phyloP scores from a whole-genome alignment of 495 filamentous ascomycete genomes.

The Xylaria intraflava region DNA sequence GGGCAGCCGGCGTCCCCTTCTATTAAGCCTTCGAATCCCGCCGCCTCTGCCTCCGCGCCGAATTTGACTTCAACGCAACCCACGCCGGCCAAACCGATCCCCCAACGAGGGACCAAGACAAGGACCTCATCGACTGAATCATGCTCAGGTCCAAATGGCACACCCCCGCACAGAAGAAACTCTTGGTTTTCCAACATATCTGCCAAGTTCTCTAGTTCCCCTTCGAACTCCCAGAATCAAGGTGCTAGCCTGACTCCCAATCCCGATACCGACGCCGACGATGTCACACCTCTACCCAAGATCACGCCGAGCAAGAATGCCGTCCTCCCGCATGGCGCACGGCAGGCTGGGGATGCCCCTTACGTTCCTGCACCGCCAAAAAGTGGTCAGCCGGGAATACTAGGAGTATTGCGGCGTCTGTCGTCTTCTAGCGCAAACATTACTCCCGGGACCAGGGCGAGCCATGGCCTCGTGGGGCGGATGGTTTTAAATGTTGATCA shows the following conservation, averaged over 20 bases:
- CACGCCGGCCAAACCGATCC: slow-evolving; percentile 15
- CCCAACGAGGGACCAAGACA: slow-evolving; percentile 16
- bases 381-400: slow-evolving; percentile 60
- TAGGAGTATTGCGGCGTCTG: slow-evolving; percentile 74
- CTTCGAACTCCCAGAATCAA: slow-evolving; percentile 38
- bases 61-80: slow-evolving; percentile 7
- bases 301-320: slow-evolving; percentile 43
- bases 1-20: slow-evolving; percentile 9
- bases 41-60: slow-evolving; percentile 3
- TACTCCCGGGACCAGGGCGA: slow-evolving; percentile 32
- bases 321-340: slow-evolving; percentile 44
- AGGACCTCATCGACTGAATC: slow-evolving; percentile 20
- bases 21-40: not conserved
- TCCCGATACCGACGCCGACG: slow-evolving; percentile 43
- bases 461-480: slow-evolving; percentile 59
- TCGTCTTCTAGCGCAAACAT: slow-evolving; percentile 59
- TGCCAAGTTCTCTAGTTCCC: slow-evolving; percentile 82
- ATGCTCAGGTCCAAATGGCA: slow-evolving; percentile 12
- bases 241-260: slow-evolving; percentile 35
- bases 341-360: slow-evolving; percentile 48
- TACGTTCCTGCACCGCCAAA: slow-evolving; percentile 64
- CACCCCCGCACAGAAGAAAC: slow-evolving; percentile 50
- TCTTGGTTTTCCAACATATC: slow-evolving; percentile 92
- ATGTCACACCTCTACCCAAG: slow-evolving; percentile 51
- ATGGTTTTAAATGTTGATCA: slow-evolving; percentile 80